A percentile compares a stretch with the other conserved stretches of the same genome.
phyloP scores from a whole-genome alignment of 805 yeast genomes.

The Myxozyma geophila region DNA sequence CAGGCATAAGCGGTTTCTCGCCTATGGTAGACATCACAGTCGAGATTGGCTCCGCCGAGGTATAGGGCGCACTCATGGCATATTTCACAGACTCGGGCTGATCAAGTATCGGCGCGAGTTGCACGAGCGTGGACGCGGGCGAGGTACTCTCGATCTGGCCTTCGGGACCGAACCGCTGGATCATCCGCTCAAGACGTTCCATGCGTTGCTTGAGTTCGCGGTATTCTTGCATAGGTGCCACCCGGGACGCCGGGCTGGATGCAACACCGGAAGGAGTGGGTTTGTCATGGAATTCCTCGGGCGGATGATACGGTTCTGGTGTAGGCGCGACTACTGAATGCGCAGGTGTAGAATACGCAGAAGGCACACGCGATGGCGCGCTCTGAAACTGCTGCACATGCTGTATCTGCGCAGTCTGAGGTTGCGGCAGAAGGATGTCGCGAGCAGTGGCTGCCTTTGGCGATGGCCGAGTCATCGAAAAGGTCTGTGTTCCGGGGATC shows the following conservation, averaged over 20 bases:
- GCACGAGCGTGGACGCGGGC: neutral
- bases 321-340: no score
- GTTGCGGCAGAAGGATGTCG: neutral
- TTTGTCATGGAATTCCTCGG: neutral
- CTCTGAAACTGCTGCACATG: neutral
- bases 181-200: conserved; percentile 24
- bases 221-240: conserved; percentile 9
- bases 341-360: no score
- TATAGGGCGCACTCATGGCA: neutral
- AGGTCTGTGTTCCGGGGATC: conserved; percentile 22
- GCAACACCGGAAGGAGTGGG: neutral
- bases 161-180: neutral
- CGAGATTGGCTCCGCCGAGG: neutral
- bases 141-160: neutral
- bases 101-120: conserved; percentile 3
- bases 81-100: neutral
- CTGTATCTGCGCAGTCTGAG: neutral
- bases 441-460: neutral
- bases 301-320: no score
- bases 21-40: neutral
- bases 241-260: neutral
- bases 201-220: conserved; percentile 27
- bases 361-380: no score
- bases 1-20: conserved; percentile 8
- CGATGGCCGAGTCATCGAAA: conserved; percentile 10